phyloP scores from a whole-genome alignment of 2,329 filamentous ascomycete genomes.

The Rhinocladiella mackenziei region DNA sequence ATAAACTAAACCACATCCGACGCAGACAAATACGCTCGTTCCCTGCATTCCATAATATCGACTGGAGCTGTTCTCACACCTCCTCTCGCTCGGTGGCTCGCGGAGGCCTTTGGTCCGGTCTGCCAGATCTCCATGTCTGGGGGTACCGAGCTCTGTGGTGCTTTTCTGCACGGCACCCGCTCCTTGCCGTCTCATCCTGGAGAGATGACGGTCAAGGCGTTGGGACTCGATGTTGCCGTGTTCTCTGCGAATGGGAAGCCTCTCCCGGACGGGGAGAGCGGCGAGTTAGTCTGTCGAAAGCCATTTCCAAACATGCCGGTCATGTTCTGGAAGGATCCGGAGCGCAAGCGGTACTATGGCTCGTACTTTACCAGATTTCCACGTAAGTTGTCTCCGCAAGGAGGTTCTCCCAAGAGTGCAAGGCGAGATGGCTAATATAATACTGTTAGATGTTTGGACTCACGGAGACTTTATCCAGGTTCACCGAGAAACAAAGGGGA shows the following conservation, averaged over 20 bases:
- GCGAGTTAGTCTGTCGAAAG: no score
- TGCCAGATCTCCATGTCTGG: conserved; percentile 29
- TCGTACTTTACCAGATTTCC: conserved; percentile 27
- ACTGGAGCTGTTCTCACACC: conserved; percentile 16
- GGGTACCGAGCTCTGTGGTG: conserved; percentile 32
- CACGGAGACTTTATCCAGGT: conserved; percentile 59
- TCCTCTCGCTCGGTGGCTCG: conserved; percentile 6
- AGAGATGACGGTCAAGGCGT: conserved; percentile 50
- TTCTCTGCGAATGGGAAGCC: conserved; percentile 5
- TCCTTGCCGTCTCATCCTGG: conserved; percentile 61
- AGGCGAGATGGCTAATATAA: no score
- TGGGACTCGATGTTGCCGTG: conserved; percentile 40
- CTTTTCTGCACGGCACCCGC: conserved; percentile 54
- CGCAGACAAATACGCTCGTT: conserved; percentile 54
- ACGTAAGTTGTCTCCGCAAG: no score
- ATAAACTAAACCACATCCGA: no score
- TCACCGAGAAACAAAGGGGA: conserved; percentile 6
- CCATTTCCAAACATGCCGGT: conserved; percentile 76
- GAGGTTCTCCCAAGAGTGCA: background rate
- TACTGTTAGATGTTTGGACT: conserved; percentile 38
- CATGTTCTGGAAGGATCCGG: conserved; percentile 54
- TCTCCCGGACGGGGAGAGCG: conserved; percentile 55
- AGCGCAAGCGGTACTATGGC: conserved; percentile 51
- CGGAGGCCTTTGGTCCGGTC: conserved; percentile 12
- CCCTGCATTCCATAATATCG: conserved; percentile 13